Evolutionary conservation across 1,284 basidiomycete genomes (phyloP).

Genomic region (Kwoniella shivajii): DNA sequence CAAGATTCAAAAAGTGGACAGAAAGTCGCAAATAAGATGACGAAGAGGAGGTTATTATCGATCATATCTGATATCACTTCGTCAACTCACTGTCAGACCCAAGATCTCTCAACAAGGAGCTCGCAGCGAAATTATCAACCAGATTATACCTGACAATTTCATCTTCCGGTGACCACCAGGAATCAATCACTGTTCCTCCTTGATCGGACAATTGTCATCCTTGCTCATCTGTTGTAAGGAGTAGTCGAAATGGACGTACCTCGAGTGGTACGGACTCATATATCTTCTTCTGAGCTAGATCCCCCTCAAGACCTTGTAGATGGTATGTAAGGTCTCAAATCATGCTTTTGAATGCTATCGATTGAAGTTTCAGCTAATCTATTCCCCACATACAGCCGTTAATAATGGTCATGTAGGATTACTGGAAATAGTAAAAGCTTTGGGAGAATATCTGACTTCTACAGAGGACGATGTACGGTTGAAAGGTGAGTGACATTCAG

Average conservation of each 20-base stretch:
- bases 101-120: too few species aligned
- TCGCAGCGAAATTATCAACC: too few species aligned
- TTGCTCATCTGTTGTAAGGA: too few species aligned
- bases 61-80: too few species aligned
- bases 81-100: too few species aligned
- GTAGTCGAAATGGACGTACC: constrained; percentile 48
- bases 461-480: constrained; percentile 76
- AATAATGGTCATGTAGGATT: constrained; percentile 65
- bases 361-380: background rate
- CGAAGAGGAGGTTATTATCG: background rate
- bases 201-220: too few species aligned
- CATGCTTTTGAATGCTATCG: background rate
- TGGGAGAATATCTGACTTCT: constrained; percentile 83
- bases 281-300: constrained; percentile 45
- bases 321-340: constrained; percentile 26
- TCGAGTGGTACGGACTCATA: constrained; percentile 46
- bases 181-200: too few species aligned
- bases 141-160: too few species aligned
- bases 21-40: background rate
- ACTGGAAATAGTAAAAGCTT: constrained; percentile 78
- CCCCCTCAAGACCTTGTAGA: constrained; percentile 43
- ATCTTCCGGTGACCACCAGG: too few species aligned
- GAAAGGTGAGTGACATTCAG: constrained; percentile 64
- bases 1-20: background rate
- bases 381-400: constrained; percentile 62